These are phyloP conservation scores for Leishmania mexicana DNA, from an alignment of 208 protist genomes.

Conservation along the genomic window DNA sequence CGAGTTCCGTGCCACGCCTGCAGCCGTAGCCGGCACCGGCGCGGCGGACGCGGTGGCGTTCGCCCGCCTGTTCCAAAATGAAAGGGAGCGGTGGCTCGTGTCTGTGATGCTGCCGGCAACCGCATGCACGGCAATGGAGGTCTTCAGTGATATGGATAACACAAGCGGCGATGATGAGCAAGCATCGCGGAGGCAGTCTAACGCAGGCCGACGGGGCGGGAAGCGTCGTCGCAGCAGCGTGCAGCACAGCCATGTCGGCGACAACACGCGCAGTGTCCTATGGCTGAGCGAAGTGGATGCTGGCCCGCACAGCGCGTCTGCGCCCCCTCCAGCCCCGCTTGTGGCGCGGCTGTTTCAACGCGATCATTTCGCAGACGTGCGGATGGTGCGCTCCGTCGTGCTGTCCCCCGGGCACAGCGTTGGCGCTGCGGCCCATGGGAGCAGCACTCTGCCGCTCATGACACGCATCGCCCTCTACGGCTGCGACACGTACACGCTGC, in stretches of 20 bases:
- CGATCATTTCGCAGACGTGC: slow-evolving; percentile 6
- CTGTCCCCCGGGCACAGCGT: neutral
- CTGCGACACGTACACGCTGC: slow-evolving; percentile 10
- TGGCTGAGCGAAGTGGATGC: slow-evolving; percentile 6
- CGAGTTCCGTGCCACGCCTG: neutral
- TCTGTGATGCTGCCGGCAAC: slow-evolving; percentile 16
- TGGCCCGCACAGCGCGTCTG: neutral
- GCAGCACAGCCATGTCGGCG: neutral
- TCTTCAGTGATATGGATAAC: too few relatives aligned
- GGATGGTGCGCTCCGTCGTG: neutral
- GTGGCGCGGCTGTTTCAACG: slow-evolving; percentile 20
- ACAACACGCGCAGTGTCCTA: slow-evolving; percentile 1
- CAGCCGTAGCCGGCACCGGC: neutral
- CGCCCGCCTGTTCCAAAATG: slow-evolving; percentile 1
- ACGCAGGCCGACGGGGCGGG: too few relatives aligned
- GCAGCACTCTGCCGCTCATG: neutral
- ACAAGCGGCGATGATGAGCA: neutral
- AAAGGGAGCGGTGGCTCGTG: slow-evolving; percentile 31
- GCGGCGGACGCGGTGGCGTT: neutral
- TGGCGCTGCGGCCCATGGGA: neutral
- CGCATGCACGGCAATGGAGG: neutral
- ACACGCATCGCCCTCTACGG: slow-evolving; percentile 28
- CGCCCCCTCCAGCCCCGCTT: neutral
- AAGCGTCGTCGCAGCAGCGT: neutral
- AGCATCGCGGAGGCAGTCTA: neutral